phyloP scores from a whole-genome alignment of 306 rosid species.

The Vachellia pachyceras region DNA sequence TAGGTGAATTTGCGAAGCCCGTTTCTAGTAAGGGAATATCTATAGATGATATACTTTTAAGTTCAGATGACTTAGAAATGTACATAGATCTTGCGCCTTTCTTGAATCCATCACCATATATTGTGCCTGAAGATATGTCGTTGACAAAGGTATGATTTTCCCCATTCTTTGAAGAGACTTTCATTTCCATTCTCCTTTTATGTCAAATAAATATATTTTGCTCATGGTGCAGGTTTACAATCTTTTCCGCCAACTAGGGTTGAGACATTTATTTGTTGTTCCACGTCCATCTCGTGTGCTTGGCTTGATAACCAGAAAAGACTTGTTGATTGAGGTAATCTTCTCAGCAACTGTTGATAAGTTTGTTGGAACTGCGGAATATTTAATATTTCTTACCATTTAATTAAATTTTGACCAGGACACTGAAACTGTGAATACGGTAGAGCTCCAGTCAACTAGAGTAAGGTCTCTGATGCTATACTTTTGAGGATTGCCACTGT shows the following conservation, averaged over 20 bases:
- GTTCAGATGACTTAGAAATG: conserved; percentile 95
- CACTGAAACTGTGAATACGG: conserved; percentile 56
- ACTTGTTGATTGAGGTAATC: conserved; percentile 88
- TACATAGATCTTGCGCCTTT: conserved; percentile 92
- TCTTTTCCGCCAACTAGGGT: conserved; percentile 95
- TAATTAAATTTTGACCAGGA: conserved; percentile 57
- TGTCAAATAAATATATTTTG: conserved; percentile 41
- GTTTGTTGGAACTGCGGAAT: conserved; percentile 5
- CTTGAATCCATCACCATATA: conserved; percentile 90
- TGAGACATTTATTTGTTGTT: conserved; percentile 90
- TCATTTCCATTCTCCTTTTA: conserved; percentile 21
- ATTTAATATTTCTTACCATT: conserved; percentile 21
- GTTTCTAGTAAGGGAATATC: conserved; percentile 93
- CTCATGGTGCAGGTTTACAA: conserved; percentile 78
- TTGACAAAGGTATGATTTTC: conserved; percentile 73
- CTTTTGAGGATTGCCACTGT: conserved; percentile 21
- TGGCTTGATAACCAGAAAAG: conserved; percentile 91
- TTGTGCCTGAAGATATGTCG: conserved; percentile 97
- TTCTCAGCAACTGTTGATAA: conserved; percentile 16
- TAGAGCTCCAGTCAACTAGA: conserved; percentile 96
- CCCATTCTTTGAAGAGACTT: conserved; percentile 18
- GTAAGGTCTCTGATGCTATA: conserved; percentile 95
- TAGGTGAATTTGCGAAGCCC: conserved; percentile 89
- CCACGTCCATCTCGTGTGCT: conserved; percentile 90
- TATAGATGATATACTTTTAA: conserved; percentile 78